phyloP scores from a whole-genome alignment of 2,329 filamentous ascomycete species.

The Drechslera avenae region DNA sequence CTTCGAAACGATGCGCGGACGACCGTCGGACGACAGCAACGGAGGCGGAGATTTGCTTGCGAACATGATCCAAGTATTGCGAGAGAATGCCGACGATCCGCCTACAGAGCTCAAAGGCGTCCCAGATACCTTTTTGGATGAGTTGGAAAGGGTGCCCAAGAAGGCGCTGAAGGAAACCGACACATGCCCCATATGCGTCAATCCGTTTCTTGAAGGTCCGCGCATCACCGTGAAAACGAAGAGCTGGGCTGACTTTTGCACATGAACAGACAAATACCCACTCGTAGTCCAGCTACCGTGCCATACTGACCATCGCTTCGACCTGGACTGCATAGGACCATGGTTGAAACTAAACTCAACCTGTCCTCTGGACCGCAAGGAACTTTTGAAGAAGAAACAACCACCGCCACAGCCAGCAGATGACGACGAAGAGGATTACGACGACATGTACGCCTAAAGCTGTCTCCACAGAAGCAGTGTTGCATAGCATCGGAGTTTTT shows the following conservation, averaged over 20 bases:
- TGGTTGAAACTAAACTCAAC: conserved; percentile 69
- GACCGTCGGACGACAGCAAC: conserved; percentile 38
- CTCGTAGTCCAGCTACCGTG: conserved; percentile 67
- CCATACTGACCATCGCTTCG: conserved; percentile 65
- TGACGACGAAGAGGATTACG: conserved; percentile 58
- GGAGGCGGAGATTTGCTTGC: conserved; percentile 53
- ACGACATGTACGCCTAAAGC: conserved; percentile 56
- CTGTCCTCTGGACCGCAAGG: conserved; percentile 66
- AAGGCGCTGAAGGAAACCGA: conserved; percentile 59
- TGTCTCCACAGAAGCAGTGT: not conserved
- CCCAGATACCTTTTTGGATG: conserved; percentile 65
- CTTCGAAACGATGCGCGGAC: conserved; percentile 61
- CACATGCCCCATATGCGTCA: conserved; percentile 65
- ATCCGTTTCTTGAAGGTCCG: conserved; percentile 63
- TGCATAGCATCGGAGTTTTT: conserved; percentile 14
- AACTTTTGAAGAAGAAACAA: conserved; percentile 61
- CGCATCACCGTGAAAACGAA: not conserved
- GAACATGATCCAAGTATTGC: conserved; percentile 61
- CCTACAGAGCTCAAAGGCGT: conserved; percentile 66
- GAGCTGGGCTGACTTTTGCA: conserved; percentile 25
- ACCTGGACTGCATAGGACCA: conserved; percentile 67
- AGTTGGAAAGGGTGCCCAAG: conserved; percentile 64
- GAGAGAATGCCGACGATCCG: conserved; percentile 62
- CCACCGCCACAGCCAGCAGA: conserved; percentile 52
- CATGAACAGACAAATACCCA: conserved; percentile 59